Evolutionary conservation across 345 rosid genomes (phyloP), one percentile per base, ranked within the genome.

Genomic region (Barbarea vulgaris): DNA sequence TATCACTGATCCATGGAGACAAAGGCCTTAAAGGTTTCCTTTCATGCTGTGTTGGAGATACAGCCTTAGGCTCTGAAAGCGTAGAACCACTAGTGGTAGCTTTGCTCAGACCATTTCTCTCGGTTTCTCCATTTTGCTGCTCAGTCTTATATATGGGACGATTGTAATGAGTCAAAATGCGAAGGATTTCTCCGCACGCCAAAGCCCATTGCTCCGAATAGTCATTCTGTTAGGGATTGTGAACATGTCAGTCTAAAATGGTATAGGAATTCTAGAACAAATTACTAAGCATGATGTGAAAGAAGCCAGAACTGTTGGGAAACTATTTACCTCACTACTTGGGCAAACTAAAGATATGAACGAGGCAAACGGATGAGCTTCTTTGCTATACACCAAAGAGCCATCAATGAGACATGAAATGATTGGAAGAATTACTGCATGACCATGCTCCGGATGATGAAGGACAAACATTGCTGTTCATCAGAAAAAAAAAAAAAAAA

Each of bases 171-270:
- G 98, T 94, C 81, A 94, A 82, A 77, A 91, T 86, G 75, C 98
- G 89, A 84, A 94, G 86, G 68, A 94, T 91, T 83, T 94, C 98
- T 71, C 93, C 94, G 30, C 98, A 94, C 31, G 97, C 98, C 75
- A 94, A 83, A 82, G 97, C 98, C 98, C 97, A 94, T 78, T 94
- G 98, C 80, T 91, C 97, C 30, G 97, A 91, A 81, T 90, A 94
- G 79, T 88, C 98, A 68, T 84, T 91, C 98, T 93, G 93, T 17
- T 46, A 54, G 66, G 66, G 60, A 57, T 48, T 28, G 41, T 50
- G 53, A 77, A 60, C 13, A 69, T 37, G 31, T 44, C 56, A 81
- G 71, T 33, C 21, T 0, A 39, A 64, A 31, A 44, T 58, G 61
- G 31, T 50, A 64, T 17, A 31, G 5, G 31, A 31, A 41, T 53